Conservation (phyloP, 2,329 filamentous ascomycete species). For the Penicillium sp. region DNA sequence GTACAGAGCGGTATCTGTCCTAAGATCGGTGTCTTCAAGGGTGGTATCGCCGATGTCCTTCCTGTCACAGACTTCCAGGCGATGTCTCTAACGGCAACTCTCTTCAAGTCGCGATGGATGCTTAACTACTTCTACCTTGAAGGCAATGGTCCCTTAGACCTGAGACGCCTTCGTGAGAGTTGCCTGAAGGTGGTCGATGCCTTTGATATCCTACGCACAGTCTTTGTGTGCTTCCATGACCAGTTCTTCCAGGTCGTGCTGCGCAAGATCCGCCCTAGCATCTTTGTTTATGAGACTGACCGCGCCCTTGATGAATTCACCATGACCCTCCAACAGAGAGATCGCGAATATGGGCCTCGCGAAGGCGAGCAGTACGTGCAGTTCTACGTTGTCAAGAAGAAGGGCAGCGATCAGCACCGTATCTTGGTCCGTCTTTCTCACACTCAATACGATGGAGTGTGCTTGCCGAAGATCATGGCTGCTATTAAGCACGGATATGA, state of each 20-base stretch:
- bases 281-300: constrained; percentile 55
- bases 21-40: constrained; percentile 51
- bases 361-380: constrained; percentile 61
- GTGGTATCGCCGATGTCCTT: constrained; percentile 56
- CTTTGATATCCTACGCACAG: constrained; percentile 65
- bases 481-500: constrained; percentile 59
- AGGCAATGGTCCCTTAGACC: constrained; percentile 44
- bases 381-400: constrained; percentile 54
- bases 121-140: constrained; percentile 59
- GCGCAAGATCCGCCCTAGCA: constrained; percentile 51
- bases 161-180: constrained; percentile 46
- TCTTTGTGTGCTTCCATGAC: constrained; percentile 56
- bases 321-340: constrained; percentile 54
- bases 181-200: constrained; percentile 53
- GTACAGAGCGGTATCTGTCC: constrained; percentile 51
- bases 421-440: constrained; percentile 62
- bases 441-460: constrained; percentile 69
- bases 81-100: constrained; percentile 36
- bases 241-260: constrained; percentile 59
- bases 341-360: constrained; percentile 56
- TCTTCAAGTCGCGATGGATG: constrained; percentile 43
- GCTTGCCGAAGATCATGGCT: constrained; percentile 59
- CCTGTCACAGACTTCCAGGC: constrained; percentile 54
- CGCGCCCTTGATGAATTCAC: constrained; percentile 53
- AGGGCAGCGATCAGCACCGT: constrained; percentile 46